These are phyloP conservation scores for Mycosphaerelloides madeirae DNA, from an alignment of 2,329 filamentous ascomycete species.

Conservation along the genomic window DNA sequence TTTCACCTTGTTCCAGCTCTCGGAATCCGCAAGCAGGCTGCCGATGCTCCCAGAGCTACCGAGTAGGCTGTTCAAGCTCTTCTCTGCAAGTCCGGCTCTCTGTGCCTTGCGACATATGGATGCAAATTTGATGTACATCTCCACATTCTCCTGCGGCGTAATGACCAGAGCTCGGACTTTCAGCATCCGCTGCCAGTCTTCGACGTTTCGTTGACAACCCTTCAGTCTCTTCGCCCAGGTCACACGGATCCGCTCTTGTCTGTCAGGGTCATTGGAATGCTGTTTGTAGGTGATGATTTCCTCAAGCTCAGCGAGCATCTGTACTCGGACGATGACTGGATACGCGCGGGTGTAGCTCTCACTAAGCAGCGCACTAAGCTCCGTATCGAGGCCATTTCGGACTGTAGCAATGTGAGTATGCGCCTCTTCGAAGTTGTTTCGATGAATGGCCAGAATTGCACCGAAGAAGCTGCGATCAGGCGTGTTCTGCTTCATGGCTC, in stretches of 20 bases:
- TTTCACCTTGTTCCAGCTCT: constrained; percentile 27
- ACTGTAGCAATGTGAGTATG: constrained; percentile 85
- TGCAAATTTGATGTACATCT: constrained; percentile 99
- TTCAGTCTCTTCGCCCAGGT: constrained; percentile 96
- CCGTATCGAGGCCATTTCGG: constrained; percentile 87
- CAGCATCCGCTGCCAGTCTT: constrained; percentile 98
- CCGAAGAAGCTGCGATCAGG: constrained; percentile 97
- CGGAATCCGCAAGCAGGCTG: constrained; percentile 21
- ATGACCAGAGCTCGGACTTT: constrained; percentile 91
- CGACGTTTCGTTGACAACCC: constrained; percentile 93
- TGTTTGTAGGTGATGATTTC: constrained; percentile 99
- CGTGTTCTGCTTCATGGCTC: constrained; percentile 88
- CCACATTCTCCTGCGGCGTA: constrained; percentile 84
- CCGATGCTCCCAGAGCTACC: constrained; percentile 56
- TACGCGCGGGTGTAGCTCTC: constrained; percentile 98
- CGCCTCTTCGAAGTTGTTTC: constrained; percentile 91
- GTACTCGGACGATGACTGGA: constrained; percentile 93
- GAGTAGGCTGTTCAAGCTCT: constrained; percentile 87
- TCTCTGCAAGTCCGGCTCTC: constrained; percentile 89
- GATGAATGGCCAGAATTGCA: constrained; percentile 88
- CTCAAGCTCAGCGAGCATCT: constrained; percentile 98
- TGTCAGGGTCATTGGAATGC: constrained; percentile 69
- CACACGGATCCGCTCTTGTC: constrained; percentile 81
- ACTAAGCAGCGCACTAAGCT: constrained; percentile 91
- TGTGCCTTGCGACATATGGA: constrained; percentile 97